These are phyloP conservation scores for Phytophthora cactorum DNA, from an alignment of 352 stramenopile species.

Conservation along the genomic window DNA sequence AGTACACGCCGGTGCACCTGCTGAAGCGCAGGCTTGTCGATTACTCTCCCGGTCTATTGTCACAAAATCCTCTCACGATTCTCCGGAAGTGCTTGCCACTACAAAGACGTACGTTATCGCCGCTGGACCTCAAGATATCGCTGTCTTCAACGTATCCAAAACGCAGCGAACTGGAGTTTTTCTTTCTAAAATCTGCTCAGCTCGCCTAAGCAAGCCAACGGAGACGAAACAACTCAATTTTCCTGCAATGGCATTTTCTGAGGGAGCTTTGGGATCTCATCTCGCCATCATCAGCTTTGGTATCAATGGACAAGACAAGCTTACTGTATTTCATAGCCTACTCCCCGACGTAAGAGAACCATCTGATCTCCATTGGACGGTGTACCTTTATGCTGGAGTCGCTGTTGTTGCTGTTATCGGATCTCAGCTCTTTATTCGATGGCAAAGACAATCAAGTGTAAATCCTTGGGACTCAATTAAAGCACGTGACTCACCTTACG, in stretches of 20 bases:
- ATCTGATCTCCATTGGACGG: conserved; percentile 32
- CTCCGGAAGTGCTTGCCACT: conserved; percentile 11
- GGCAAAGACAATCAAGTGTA: conserved; percentile 15
- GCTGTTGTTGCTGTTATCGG: conserved; percentile 33
- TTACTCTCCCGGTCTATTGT: conserved; percentile 23
- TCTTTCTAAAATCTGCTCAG: conserved; percentile 20
- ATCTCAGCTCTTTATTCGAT: conserved; percentile 40
- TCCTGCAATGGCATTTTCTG: conserved; percentile 32
- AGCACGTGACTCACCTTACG: conserved; percentile 5
- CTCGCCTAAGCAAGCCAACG: not conserved
- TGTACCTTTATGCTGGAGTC: conserved; percentile 23
- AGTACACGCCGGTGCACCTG: conserved; percentile 11
- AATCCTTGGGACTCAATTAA: conserved; percentile 34
- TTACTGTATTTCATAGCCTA: conserved; percentile 45
- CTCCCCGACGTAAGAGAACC: conserved; percentile 29
- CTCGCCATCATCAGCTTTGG: conserved; percentile 20
- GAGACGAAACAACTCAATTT: not conserved
- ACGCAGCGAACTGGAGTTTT: conserved; percentile 4
- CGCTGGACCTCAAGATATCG: conserved; percentile 12
- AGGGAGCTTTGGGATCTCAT: conserved; percentile 34
- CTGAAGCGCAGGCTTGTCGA: conserved; percentile 12
- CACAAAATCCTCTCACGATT: not conserved
- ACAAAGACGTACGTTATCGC: conserved; percentile 34
- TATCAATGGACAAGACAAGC: not conserved
- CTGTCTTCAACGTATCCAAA: conserved; percentile 35